phyloP scores from a whole-genome alignment of 2,329 filamentous ascomycete species.

The Torrubiella hemipterigena region DNA sequence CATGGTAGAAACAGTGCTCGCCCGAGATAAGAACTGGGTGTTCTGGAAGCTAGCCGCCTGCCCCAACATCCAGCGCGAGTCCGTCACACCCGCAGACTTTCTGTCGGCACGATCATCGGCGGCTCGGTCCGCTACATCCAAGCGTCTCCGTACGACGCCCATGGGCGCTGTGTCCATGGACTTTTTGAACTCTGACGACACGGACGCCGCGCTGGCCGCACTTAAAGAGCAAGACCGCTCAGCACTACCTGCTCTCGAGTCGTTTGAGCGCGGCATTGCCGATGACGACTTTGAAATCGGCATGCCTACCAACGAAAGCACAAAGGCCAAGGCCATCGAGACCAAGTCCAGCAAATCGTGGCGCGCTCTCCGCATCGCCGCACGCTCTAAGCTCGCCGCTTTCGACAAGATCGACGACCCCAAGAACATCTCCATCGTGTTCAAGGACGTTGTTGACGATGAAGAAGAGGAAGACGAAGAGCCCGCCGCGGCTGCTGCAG shows the following conservation, averaged over 20 bases:
- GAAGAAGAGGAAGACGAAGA: slow-evolving; percentile 20
- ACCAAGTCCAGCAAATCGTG: slow-evolving; percentile 82
- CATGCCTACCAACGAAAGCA: slow-evolving; percentile 55
- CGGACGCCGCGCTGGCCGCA: slow-evolving; percentile 48
- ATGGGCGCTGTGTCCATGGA: slow-evolving; percentile 64
- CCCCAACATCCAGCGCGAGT: slow-evolving; percentile 67
- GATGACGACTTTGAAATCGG: slow-evolving; percentile 78
- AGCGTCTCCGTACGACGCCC: slow-evolving; percentile 55
- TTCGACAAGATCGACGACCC: slow-evolving; percentile 86
- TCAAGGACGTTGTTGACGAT: slow-evolving; percentile 33
- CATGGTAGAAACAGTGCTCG: slow-evolving; percentile 92
- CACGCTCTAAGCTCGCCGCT: slow-evolving; percentile 56
- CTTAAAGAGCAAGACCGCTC: slow-evolving; percentile 57
- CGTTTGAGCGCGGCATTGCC: slow-evolving; percentile 62
- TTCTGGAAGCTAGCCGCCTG: slow-evolving; percentile 96
- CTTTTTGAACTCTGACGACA: slow-evolving; percentile 61
- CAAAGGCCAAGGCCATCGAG: slow-evolving; percentile 45
- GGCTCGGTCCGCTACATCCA: slow-evolving; percentile 55
- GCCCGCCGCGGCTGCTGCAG: slow-evolving; percentile 18
- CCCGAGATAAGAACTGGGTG: slow-evolving; percentile 96
- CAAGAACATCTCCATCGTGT: slow-evolving; percentile 52
- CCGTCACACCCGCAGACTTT: slow-evolving; percentile 59
- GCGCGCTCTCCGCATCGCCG: slow-evolving; percentile 74
- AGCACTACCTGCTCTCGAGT: slow-evolving; percentile 55
- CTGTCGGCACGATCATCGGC: slow-evolving; percentile 55